Base-by-base conservation (phyloP, 768 basidiomycete genomes). In the Brasilioporus rufonigricans region DNA sequence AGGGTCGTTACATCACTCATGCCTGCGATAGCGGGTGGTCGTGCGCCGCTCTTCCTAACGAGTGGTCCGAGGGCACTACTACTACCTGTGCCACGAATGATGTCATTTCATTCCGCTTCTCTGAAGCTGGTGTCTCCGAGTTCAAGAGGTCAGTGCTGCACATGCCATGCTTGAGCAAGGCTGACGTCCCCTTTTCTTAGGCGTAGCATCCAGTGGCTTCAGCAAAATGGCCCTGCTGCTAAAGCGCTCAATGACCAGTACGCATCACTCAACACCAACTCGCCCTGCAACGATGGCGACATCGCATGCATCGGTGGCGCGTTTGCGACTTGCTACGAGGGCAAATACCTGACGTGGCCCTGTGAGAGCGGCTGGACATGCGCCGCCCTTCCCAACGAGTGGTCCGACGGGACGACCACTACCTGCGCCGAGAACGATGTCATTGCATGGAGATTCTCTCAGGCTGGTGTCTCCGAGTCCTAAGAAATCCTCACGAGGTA, bases 211-310 rank as follows among this genome's bases (percentile, higher is more conserved):
- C 41, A 24, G 8, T 63, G 40, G 45, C 55, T 66, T 26, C 62
- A 66, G 46, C 54, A 66, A n/a, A 66, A 66, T 1, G 65, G 62
- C 18, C 62, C 58, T 21, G 65, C 62, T 44, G 60, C 65, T 13
- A 54, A 64, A n/a, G 60, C 56, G 21, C 51, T 66, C n/a, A 66
- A 66, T 24, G 58, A 64, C 33, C 57, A 66, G 32, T 66, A 66
- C 19, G 36, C 33, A 0, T 12, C 57, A 4, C 41, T 66, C 38
- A 58, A 54, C n/a, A 29, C 46, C 18, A 53, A 23, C 54, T 66
- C 62, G 21, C 16, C 62, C 18, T 66, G 65, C 48, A 53, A 39
- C 8, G 44, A 58, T 13, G 65, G 60, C 3, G 39, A 66, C 1
- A 1, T 53, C 23, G 65, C 65, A 27, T 67, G 65, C 41, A 44